These are phyloP conservation scores for Actinomortierella wolfii DNA, from an alignment of 371 early-diverging fungal genomes.

Conservation along the genomic window DNA sequence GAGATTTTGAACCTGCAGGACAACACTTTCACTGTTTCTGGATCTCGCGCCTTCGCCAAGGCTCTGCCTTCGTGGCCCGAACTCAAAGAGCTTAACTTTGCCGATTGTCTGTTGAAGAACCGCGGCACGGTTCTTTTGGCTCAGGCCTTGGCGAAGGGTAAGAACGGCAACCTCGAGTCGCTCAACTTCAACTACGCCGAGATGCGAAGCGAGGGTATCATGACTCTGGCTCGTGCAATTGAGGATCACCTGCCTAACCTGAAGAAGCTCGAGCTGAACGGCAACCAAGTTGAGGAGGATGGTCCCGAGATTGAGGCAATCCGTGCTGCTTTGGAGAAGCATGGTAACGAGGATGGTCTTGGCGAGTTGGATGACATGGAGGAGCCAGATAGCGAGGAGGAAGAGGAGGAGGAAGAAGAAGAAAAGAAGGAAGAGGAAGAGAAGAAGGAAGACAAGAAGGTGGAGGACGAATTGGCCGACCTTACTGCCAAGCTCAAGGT, in stretches of 20 bases:
- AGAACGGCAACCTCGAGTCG: constrained; percentile 62
- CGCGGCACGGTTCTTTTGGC: constrained; percentile 72
- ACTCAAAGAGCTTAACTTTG: constrained; percentile 80
- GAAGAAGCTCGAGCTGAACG: constrained; percentile 83
- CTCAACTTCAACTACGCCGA: constrained; percentile 89
- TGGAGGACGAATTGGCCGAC: constrained; percentile 28
- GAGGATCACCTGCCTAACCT: constrained; percentile 62
- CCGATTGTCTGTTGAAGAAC: constrained; percentile 88
- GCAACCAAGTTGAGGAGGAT: constrained; percentile 89
- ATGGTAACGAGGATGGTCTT: constrained; percentile 78
- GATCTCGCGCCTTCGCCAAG: constrained; percentile 80
- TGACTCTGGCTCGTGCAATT: constrained; percentile 70
- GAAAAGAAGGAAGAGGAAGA: constrained; percentile 60
- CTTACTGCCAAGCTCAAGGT: constrained; percentile 35
- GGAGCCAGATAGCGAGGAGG: constrained; percentile 74
- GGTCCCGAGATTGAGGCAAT: constrained; percentile 70
- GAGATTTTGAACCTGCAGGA: constrained; percentile 92
- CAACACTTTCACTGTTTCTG: constrained; percentile 91
- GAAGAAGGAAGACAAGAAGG: constrained; percentile 32
- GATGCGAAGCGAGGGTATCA: constrained; percentile 76
- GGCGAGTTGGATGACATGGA: constrained; percentile 97
- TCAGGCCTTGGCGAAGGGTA: constrained; percentile 61
- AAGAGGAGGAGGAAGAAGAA: constrained; percentile 69
- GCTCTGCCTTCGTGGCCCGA: constrained; percentile 82
- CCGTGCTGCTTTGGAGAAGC: constrained; percentile 67